Conservation (phyloP, 257 asterid species). For the Cinchona pubescens region DNA sequence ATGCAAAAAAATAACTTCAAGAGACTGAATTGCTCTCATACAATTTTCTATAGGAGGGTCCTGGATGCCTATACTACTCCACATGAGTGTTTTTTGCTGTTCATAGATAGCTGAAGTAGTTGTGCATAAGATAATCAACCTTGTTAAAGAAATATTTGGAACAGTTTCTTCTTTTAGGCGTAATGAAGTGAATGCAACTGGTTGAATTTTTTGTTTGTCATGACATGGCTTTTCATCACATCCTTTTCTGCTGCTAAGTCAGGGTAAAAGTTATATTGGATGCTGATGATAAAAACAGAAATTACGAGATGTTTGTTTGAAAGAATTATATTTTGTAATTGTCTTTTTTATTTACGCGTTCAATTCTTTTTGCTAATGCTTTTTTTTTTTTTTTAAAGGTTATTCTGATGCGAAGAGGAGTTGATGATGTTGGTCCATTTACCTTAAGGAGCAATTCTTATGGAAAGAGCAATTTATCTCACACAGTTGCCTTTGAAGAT, state of each 20-base stretch:
- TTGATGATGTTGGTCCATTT: constrained; percentile 49
- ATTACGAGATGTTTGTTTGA: neutral
- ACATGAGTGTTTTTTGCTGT: neutral
- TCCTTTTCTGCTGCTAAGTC: neutral
- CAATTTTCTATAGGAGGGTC: neutral
- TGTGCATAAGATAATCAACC: neutral
- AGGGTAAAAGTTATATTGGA: neutral
- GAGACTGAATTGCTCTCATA: neutral
- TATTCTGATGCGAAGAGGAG: constrained; percentile 53
- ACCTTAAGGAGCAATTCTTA: constrained; percentile 44
- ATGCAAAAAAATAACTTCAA: neutral
- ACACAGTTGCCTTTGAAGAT: constrained; percentile 77
- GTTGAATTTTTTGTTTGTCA: neutral
- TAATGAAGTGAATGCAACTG: neutral
- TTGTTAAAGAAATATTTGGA: neutral
- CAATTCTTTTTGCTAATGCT: neutral
- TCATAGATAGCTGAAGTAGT: neutral
- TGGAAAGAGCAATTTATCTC: constrained; percentile 37
- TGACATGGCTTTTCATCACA: too few species aligned
- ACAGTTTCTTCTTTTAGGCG: neutral
- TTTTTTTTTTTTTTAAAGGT: constrained; percentile 48
- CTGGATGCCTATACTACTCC: neutral
- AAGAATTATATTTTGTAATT: neutral
- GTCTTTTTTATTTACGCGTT: neutral
- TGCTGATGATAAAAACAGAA: neutral